Percentiles rank a stretch among this genome's conserved stretches.
These are phyloP conservation scores for Kickxella alabastrina DNA, from an alignment of 192 early-diverging fungal genomes.

Conservation along the genomic window DNA sequence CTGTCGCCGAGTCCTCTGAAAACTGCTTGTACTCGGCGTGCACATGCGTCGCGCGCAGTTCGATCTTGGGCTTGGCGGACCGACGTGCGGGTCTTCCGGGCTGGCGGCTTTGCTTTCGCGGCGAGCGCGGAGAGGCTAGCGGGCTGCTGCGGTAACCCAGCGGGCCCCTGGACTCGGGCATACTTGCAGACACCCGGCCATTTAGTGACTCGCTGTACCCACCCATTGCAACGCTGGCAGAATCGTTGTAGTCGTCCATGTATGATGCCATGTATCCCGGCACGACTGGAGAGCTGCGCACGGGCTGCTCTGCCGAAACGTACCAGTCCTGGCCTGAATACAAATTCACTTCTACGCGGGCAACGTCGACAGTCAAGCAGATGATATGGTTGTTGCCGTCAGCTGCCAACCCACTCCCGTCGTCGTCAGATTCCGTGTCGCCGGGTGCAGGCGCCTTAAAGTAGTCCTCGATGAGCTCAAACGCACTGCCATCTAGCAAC, in stretches of 20 bases:
- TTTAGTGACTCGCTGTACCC: not conserved
- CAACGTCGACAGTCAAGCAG: constrained; percentile 24
- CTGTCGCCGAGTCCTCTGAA: constrained; percentile 26
- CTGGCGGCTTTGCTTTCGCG: constrained; percentile 7
- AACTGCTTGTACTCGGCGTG: constrained; percentile 45
- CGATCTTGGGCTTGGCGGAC: constrained; percentile 42
- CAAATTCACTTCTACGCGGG: constrained; percentile 38
- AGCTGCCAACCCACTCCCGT: constrained; percentile 1
- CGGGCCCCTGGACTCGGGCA: constrained; percentile 31
- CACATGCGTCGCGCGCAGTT: constrained; percentile 38
- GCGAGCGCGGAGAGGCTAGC: constrained; percentile 15
- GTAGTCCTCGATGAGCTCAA: constrained; percentile 48
- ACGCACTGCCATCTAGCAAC: constrained; percentile 1
- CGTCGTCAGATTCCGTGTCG: constrained; percentile 15
- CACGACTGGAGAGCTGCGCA: constrained; percentile 8
- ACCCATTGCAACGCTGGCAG: constrained; percentile 1
- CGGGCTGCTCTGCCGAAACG: constrained; percentile 11
- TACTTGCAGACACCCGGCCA: constrained; percentile 27
- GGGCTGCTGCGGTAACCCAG: constrained; percentile 12
- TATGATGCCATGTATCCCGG: constrained; percentile 28
- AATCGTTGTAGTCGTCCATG: constrained; percentile 35
- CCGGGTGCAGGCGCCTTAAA: constrained; percentile 31
- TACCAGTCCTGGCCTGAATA: constrained; percentile 50
- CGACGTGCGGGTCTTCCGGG: constrained; percentile 13
- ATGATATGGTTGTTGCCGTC: constrained; percentile 15